phyloP scores from a whole-genome alignment of 1,284 basidiomycete species.

The Malassezia pachydermatis region DNA sequence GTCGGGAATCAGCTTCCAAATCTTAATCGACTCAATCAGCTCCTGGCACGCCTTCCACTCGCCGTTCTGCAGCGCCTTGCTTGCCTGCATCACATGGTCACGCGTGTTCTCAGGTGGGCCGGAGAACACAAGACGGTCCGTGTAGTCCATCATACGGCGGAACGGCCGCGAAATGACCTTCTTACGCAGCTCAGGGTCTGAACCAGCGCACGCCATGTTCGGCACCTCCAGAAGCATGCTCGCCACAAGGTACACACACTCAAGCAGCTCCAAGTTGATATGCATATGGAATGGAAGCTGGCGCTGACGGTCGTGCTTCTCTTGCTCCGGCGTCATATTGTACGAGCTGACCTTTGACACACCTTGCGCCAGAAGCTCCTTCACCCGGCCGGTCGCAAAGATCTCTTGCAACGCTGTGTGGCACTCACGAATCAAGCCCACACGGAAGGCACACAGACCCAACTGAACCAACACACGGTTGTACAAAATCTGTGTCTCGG shows the following conservation, averaged over 20 bases:
- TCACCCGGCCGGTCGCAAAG: slow-evolving; percentile 84
- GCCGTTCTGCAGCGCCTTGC: slow-evolving; percentile 87
- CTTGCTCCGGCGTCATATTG: slow-evolving; percentile 82
- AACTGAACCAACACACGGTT: slow-evolving; percentile 96
- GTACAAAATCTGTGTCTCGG: slow-evolving; percentile 93
- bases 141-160: slow-evolving; percentile 87
- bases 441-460: slow-evolving; percentile 90
- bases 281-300: slow-evolving; percentile 99
- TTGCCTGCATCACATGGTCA: slow-evolving; percentile 98
- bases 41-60: slow-evolving; percentile 94
- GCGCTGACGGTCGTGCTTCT: slow-evolving; percentile 86
- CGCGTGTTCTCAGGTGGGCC: slow-evolving; percentile 96
- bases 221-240: slow-evolving; percentile 99
- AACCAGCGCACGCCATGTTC: slow-evolving; percentile 80
- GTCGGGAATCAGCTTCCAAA: slow-evolving; percentile 89
- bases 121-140: slow-evolving; percentile 93
- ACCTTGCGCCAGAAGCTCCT: slow-evolving; percentile 93
- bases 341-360: slow-evolving; percentile 78
- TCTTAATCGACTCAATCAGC: slow-evolving; percentile 87
- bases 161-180: slow-evolving; percentile 90
- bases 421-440: slow-evolving; percentile 84
- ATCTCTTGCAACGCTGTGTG: slow-evolving; percentile 89
- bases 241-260: slow-evolving; percentile 92
- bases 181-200: slow-evolving; percentile 64
- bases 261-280: slow-evolving; percentile 94